Percentiles rank a stretch among this genome's conserved stretches.
Conservation (phyloP, 306 rosid species). For the Fagus crenata region DNA sequence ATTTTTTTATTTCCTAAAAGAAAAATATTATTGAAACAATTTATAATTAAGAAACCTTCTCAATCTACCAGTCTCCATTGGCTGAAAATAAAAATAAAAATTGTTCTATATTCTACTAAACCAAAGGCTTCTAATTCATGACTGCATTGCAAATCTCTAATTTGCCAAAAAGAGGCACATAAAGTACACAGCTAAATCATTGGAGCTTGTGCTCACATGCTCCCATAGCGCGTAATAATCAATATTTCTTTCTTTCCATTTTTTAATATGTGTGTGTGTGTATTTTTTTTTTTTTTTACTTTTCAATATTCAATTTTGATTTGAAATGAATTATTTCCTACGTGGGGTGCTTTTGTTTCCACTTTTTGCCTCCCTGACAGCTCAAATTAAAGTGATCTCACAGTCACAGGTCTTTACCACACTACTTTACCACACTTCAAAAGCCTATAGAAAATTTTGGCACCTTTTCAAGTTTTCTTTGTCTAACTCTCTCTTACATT, state of each 20-base stretch:
- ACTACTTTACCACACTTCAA: constrained; percentile 26
- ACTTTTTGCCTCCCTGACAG: constrained; percentile 34
- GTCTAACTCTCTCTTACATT: background rate
- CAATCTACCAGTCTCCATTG: too few species aligned
- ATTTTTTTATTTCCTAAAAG: too few species aligned
- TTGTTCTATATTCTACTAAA: too few species aligned
- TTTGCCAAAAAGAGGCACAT: background rate
- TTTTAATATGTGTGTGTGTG: background rate
- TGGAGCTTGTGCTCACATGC: background rate
- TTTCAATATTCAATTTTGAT: constrained; percentile 11
- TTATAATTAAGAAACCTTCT: too few species aligned
- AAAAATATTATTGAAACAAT: too few species aligned
- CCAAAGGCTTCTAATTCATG: background rate
- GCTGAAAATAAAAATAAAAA: too few species aligned
- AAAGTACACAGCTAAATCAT: background rate
- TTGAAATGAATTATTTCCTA: background rate
- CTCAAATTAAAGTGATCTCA: constrained; percentile 40
- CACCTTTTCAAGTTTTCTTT: background rate
- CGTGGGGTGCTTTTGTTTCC: constrained; percentile 23
- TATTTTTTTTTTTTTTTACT: background rate
- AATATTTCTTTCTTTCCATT: background rate
- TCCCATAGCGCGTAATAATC: background rate
- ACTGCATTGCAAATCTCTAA: background rate
- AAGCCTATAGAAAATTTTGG: constrained; percentile 7
- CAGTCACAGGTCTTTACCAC: constrained; percentile 25